Evolutionary conservation across 1,284 basidiomycete genomes (phyloP), one percentile per base, ranked within the genome.

Genomic region (Boletus mariae): DNA sequence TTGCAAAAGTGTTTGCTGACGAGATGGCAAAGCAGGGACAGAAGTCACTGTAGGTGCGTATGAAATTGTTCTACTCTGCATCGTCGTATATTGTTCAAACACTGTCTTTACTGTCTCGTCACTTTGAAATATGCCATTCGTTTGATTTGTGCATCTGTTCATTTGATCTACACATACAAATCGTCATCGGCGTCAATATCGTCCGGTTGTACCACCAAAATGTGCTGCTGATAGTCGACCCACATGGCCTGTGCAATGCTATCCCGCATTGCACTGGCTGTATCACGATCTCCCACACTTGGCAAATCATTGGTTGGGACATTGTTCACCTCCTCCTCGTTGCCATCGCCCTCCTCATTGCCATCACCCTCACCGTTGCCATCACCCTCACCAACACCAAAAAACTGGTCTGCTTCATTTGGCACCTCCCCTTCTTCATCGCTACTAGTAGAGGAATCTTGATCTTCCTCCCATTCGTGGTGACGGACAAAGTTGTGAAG

Each of bases 401-500:
- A 29, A 10, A 9, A 11, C 31, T n/a, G 20, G 20, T 20, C 20
- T 2, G 20, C 15, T 12, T 35, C 13, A 15, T 35, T 6, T 7
- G 6, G 13, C 34, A 5, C 13, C 13, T 35, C 34, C 15, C 15
- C 13, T 15, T 15, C 34, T 15, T 35, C 15, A 11, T 31, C 5
- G 20, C 20, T 20, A 20, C 20, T 20, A 20, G 20, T 20, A 20
- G 20, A 20, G 20, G 20, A 20, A 20, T 20, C 20, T 20, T 20
- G 20, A 20, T 20, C 20, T 20, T 20, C 20, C 20, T 35, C 20
- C 20, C 20, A 20, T 20, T 20, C 20, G 2, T 20, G 34, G 6
- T 15, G 34, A 15, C 6, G 7, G 15, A 75, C 70, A 47, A 75
- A 73, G 49, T 75, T 75, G 53, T 76, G 72, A 7, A 73, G 37